These are phyloP conservation scores for Pichia sp. DNA, from an alignment of 1,139 yeast genomes.

Conservation along the genomic window DNA sequence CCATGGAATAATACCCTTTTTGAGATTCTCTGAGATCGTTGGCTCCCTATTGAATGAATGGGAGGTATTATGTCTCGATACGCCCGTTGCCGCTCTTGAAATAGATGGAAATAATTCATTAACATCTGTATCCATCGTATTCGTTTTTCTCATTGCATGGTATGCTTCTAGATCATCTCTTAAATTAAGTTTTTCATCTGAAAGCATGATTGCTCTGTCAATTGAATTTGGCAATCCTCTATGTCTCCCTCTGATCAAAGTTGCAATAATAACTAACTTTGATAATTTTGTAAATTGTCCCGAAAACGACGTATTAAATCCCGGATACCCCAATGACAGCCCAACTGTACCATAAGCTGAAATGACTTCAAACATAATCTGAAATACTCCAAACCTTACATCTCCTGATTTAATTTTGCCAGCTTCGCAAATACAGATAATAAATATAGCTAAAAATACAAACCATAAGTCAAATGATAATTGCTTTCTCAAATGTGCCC, in stretches of 20 bases:
- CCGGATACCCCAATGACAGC: conserved; percentile 75
- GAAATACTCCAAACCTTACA: conserved; percentile 58
- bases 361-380: conserved; percentile 76
- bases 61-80: neutral
- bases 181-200: conserved; percentile 59
- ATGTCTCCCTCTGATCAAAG: conserved; percentile 92
- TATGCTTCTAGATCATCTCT: conserved; percentile 64
- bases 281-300: conserved; percentile 68
- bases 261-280: conserved; percentile 76
- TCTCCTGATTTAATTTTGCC: conserved; percentile 42
- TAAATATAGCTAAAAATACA: conserved; percentile 75
- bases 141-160: conserved; percentile 36
- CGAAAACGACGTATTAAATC: conserved; percentile 58
- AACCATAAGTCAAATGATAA: conserved; percentile 94
- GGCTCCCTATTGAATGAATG: conserved; percentile 5
- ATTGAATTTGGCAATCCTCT: conserved; percentile 93
- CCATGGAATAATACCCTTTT: conserved; percentile 12
- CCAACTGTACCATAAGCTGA: conserved; percentile 98
- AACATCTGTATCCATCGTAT: conserved; percentile 14
- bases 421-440: conserved; percentile 84
- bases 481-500: conserved; percentile 86
- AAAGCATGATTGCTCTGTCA: conserved; percentile 90
- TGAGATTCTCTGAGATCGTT: conserved; percentile 10
- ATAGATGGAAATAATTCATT: conserved; percentile 6
- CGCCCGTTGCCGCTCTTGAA: conserved; percentile 9